These are phyloP conservation scores for Cytospora leucostoma DNA, from an alignment of 2,329 filamentous ascomycete genomes.

Conservation along the genomic window DNA sequence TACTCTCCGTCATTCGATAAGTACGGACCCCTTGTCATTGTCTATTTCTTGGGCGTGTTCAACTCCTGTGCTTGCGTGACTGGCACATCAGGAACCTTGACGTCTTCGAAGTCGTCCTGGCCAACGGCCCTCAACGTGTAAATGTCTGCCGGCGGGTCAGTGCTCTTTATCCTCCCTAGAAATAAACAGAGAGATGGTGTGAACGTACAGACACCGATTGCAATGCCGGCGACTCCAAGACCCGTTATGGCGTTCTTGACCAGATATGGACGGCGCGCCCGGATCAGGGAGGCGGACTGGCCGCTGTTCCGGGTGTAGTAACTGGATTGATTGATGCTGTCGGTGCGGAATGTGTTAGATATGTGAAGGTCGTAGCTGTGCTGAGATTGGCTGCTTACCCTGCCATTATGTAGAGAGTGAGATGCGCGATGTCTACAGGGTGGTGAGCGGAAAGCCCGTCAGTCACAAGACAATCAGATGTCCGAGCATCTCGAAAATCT, in stretches of 20 bases:
- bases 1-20: neutral
- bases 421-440: neutral
- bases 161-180: neutral
- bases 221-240: constrained; percentile 70
- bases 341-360: neutral
- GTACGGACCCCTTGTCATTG: neutral
- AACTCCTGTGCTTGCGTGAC: constrained; percentile 27
- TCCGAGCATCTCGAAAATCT: constrained; percentile 12
- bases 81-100: constrained; percentile 80
- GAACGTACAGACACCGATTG: constrained; percentile 82
- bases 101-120: constrained; percentile 96
- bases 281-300: constrained; percentile 85
- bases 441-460: neutral
- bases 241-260: constrained; percentile 87
- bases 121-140: constrained; percentile 80
- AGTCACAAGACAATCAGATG: constrained; percentile 22
- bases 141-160: constrained; percentile 44
- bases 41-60: constrained; percentile 36
- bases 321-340: constrained; percentile 56
- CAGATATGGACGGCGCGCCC: constrained; percentile 88
- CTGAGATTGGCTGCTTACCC: neutral
- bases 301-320: constrained; percentile 92
- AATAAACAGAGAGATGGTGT: constrained; percentile 1
- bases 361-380: neutral
- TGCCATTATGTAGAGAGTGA: neutral